Evolutionary conservation across 257 asterid species (phyloP).

Genomic region (Nicotiana obtusifolia): DNA sequence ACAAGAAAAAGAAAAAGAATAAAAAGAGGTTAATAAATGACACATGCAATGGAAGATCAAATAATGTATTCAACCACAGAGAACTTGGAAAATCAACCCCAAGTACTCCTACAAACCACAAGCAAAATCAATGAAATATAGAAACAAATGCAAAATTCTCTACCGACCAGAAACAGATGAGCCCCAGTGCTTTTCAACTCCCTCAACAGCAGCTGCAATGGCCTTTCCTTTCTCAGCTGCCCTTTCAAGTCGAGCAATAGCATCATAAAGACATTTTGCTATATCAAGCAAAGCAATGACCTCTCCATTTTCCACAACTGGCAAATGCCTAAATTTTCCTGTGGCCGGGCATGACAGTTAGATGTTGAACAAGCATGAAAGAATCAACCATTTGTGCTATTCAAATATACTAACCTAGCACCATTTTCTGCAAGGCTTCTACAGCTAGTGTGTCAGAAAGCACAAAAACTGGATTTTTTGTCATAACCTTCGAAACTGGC

Average conservation of each 20-base stretch:
- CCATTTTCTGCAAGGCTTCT: conserved; percentile 99
- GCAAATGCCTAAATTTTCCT: conserved; percentile 97
- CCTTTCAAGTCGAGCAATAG: conserved; percentile 96
- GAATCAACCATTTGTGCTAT: neutral
- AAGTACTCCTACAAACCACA: neutral
- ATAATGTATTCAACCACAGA: neutral
- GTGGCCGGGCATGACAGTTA: conserved; percentile 15
- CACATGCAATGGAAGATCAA: neutral
- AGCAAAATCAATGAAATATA: neutral
- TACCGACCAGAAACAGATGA: conserved; percentile 75
- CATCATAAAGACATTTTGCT: conserved; percentile 93
- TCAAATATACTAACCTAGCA: conserved; percentile 53
- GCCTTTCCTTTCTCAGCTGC: conserved; percentile 99
- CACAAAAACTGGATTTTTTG: conserved; percentile 93
- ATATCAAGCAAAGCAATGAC: conserved; percentile 95
- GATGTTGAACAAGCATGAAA: conserved; percentile 1
- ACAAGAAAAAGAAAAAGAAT: conserved; percentile 1
- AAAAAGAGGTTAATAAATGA: conserved; percentile 6
- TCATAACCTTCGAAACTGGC: conserved; percentile 90
- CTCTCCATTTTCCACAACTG: conserved; percentile 96
- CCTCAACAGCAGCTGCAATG: conserved; percentile 96
- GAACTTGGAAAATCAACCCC: neutral
- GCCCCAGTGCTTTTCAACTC: conserved; percentile 98
- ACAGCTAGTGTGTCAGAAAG: conserved; percentile 97
- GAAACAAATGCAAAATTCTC: conserved; percentile 6